Conservation (phyloP, 1,284 basidiomycete species). For the Heliocybe sulcata region DNA sequence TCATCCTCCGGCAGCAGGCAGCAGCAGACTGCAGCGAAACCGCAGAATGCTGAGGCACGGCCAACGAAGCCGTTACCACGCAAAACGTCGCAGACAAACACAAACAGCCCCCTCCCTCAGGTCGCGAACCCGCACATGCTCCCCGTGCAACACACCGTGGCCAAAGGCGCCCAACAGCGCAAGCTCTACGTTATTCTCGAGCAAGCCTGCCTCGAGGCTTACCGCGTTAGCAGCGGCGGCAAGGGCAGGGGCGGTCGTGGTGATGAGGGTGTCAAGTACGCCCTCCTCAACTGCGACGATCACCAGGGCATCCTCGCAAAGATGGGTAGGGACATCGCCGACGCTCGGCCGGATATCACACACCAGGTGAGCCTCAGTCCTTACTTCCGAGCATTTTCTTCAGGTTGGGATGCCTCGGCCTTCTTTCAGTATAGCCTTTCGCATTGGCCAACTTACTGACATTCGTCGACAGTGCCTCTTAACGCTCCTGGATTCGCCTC, state of each 20-base stretch:
- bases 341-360: slow-evolving; percentile 97
- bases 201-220: slow-evolving; percentile 94
- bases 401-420: too few species aligned
- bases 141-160: slow-evolving; percentile 73
- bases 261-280: slow-evolving; percentile 88
- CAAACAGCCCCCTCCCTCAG: slow-evolving; percentile 26
- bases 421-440: too few species aligned
- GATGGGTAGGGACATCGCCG: slow-evolving; percentile 96
- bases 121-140: slow-evolving; percentile 72
- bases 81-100: slow-evolving; percentile 25
- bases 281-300: slow-evolving; percentile 96
- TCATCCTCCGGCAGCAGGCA: slow-evolving; percentile 13
- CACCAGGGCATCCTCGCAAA: slow-evolving; percentile 98
- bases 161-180: slow-evolving; percentile 59
- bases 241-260: slow-evolving; percentile 38
- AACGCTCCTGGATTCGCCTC: slow-evolving; percentile 93
- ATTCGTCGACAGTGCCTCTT: slow-evolving; percentile 70
- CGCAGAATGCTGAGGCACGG: slow-evolving; percentile 27
- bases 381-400: too few species aligned
- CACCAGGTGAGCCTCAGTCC: slow-evolving; percentile 79
- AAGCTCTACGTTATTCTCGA: slow-evolving; percentile 88
- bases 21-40: slow-evolving; percentile 5
- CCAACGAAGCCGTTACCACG: slow-evolving; percentile 43
- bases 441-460: not conserved
- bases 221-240: slow-evolving; percentile 68